phyloP scores from a whole-genome alignment of 148 eudicot genomes.

The Vaccinium myrtillus region DNA sequence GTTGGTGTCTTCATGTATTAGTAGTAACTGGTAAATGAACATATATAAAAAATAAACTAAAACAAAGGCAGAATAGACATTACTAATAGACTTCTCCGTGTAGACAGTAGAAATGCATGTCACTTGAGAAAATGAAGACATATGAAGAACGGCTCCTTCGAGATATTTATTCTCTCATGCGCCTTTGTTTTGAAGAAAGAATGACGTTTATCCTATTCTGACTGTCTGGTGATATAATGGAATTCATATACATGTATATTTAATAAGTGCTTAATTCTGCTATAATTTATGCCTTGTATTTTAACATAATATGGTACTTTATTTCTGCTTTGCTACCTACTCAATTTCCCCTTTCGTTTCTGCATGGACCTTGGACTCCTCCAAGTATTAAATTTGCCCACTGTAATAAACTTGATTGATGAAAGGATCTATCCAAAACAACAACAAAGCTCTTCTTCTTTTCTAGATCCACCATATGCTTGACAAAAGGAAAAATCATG shows the following conservation, averaged over 20 bases:
- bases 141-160: not conserved
- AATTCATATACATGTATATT: not conserved
- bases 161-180: not conserved
- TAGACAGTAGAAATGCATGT: not conserved
- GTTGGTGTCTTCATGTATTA: not conserved
- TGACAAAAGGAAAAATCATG: not conserved
- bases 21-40: not conserved
- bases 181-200: not conserved
- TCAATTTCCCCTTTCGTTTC: not conserved
- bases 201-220: not conserved
- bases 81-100: not conserved
- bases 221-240: not conserved
- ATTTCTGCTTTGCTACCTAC: not conserved
- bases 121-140: constrained; percentile 2
- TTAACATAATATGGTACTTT: not conserved
- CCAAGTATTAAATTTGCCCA: not conserved
- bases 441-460: not conserved
- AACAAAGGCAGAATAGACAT: not conserved
- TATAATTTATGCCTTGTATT: not conserved
- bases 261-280: not conserved
- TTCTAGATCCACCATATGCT: not conserved
- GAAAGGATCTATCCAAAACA: not conserved
- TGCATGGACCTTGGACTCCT: not conserved
- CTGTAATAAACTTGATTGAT: not conserved
- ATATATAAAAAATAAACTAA: not conserved